Evolutionary conservation across 2,329 filamentous ascomycete species (phyloP).

Genomic region (Pseudofabraea citricarpa): DNA sequence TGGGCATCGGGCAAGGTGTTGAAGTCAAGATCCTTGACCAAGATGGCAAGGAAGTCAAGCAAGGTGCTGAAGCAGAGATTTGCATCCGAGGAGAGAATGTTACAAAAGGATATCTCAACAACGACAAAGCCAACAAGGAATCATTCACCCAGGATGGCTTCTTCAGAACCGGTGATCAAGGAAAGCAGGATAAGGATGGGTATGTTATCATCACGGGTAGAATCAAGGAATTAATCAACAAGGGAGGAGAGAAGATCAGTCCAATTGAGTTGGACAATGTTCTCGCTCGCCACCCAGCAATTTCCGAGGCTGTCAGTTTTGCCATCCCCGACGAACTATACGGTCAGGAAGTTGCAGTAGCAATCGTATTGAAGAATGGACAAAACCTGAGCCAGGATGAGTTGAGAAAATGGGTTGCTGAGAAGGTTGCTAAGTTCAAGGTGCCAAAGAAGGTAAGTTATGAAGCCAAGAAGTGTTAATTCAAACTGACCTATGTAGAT

Average conservation of each 20-base stretch:
- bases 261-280: conserved; percentile 86
- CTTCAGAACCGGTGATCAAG: conserved; percentile 86
- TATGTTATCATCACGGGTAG: conserved; percentile 85
- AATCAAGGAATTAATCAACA: conserved; percentile 91
- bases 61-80: conserved; percentile 73
- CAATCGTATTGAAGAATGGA: conserved; percentile 67
- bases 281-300: conserved; percentile 65
- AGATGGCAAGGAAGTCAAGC: conserved; percentile 60
- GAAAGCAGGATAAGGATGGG: conserved; percentile 72
- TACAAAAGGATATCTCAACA: conserved; percentile 82
- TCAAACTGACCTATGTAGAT: conserved; percentile 41
- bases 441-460: conserved; percentile 69
- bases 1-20: conserved; percentile 79
- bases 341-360: conserved; percentile 75
- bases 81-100: conserved; percentile 80
- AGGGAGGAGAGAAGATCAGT: conserved; percentile 84
- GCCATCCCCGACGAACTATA: conserved; percentile 78
- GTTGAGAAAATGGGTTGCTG: conserved; percentile 62
- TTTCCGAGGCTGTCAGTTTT: conserved; percentile 78
- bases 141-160: conserved; percentile 73
- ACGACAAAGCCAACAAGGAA: conserved; percentile 67
- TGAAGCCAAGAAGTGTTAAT: not conserved
- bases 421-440: conserved; percentile 78
- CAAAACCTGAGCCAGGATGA: conserved; percentile 51
- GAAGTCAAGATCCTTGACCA: conserved; percentile 74